Evolutionary conservation across 2,329 filamentous ascomycete genomes (phyloP).

Genomic region (Seiridium unicorne): DNA sequence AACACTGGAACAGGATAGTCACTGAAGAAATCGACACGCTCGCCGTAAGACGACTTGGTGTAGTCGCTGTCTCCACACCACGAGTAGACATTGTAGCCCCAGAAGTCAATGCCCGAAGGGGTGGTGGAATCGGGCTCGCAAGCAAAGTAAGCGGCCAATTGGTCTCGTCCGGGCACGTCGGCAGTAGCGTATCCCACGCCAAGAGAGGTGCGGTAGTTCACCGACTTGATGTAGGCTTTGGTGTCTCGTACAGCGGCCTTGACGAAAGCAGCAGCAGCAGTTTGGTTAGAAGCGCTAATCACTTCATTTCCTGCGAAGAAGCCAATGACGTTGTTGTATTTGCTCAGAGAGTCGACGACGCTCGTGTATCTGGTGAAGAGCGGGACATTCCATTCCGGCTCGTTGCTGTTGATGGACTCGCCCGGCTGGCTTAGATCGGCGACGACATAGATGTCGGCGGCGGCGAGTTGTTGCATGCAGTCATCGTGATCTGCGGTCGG

Average conservation of each 20-base stretch:
- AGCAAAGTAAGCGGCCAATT: constrained; percentile 92
- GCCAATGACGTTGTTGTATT: constrained; percentile 89
- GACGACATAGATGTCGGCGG: constrained; percentile 92
- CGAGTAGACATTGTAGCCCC: constrained; percentile 99
- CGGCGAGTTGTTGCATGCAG: constrained; percentile 81
- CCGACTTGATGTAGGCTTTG: constrained; percentile 87
- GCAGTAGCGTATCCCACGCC: constrained; percentile 97
- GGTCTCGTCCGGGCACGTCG: constrained; percentile 75
- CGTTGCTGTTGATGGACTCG: constrained; percentile 80
- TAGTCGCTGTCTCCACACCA: constrained; percentile 91
- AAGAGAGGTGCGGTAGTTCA: constrained; percentile 69
- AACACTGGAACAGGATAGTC: constrained; percentile 93
- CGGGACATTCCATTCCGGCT: constrained; percentile 74
- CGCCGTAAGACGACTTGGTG: constrained; percentile 73
- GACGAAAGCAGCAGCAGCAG: constrained; percentile 85
- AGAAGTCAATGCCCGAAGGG: constrained; percentile 77
- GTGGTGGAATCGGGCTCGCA: constrained; percentile 61
- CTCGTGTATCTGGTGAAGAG: constrained; percentile 79
- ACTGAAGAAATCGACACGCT: constrained; percentile 81
- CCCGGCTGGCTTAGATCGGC: constrained; percentile 83
- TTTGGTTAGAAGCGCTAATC: constrained; percentile 86
- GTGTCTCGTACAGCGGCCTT: constrained; percentile 96
- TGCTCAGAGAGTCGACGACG: constrained; percentile 77
- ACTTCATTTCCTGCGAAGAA: constrained; percentile 99
- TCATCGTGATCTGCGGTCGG: constrained; percentile 72